Evolutionary conservation across 176 grass and related monocot species (phyloP), one percentile per base, ranked within the genome.

Genomic region (Zoysia pacifica): DNA sequence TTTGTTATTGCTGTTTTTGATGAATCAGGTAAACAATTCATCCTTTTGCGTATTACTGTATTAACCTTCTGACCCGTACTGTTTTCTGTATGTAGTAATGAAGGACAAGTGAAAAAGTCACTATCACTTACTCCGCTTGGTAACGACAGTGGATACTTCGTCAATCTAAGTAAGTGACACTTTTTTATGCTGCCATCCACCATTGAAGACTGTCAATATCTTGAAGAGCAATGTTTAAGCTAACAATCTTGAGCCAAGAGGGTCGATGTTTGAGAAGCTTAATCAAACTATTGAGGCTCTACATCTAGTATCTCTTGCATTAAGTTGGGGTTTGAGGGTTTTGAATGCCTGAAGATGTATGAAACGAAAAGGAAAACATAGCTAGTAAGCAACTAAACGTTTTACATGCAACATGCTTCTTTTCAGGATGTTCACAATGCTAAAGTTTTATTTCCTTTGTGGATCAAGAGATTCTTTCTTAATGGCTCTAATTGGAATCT

Each of bases 41-140:
- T 84, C 9, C 45, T 70, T 76, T 69, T 16, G 38, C 62, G 35
- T 74, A 7, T 35, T 45, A 63, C 15, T 68, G 28, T 74, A 10
- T 36, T 46, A 64, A 6, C 43, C 13, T 76, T 78, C 77, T 83
- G 62, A 86, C 62, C 9, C 2, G 0, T 38, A 12, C 9, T 5
- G n/a, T 65, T 59, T 79, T 70, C 36, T 61, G 11, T 58, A 68
- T 44, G 18, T 62, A 77, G 92, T 75, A 44, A 75, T 86, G 92
- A 94, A 91, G 96, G 96, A 35, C 92, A 93, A 80, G 87, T 98
- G 65, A 94, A 86, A 76, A 98, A 98, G 68, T 83, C 87, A 35
- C 69, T 98, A 48, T 83, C 86, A 2, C 62, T 98, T 53, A 74
- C 90, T 82, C 96, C 92, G 56, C 55, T 85, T 13, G 83, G 70